Base-by-base conservation (phyloP, 768 basidiomycete species). In the Boletellus emodensis region DNA sequence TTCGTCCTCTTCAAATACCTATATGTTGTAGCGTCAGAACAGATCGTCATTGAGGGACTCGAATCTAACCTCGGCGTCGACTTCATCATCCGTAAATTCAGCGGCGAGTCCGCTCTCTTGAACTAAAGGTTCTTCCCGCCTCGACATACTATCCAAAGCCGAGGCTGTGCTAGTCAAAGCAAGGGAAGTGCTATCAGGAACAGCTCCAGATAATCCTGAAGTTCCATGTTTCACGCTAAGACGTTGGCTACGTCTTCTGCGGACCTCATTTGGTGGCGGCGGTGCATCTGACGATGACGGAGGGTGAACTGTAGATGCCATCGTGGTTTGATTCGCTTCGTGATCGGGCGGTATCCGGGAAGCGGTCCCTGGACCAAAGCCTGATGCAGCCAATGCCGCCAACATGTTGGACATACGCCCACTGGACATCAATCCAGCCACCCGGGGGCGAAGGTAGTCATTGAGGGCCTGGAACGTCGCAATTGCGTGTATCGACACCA, bases 381-480 rank as follows among this genome's bases (percentile, higher is more conserved):
- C 87, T 28, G 85, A 83, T 6, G 86, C 84, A 8, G 89, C 84
- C 49, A 94, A 75, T 14, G 93, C 87, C n/a, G 94, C 91, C 41
- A 96, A 80, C 86, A 95, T 93, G 42, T 85, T 86, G 10, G 89
- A 87, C 24, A 95, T 70, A 13, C 93, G 80, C 26, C 77, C 75
- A 49, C 78, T 73, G 9, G 78, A 76, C 44, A 86, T 65, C 20
- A 88, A 64, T 0, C 90, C 90, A 6, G 91, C 75, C 30, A 96
- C 85, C 4, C 92, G 81, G 22, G 95, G 95, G 1, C 93, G 86
- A 12, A 98, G 80, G 66, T 97, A 99, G 66, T 96, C 94, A 61
- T 96, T 91, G 28, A 98, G 78, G 1, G 95, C 94, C 66, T 96
- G 93, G 79, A 98, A 93, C 1, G 94, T 97, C 1, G 96, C 95